Evolutionary conservation across 2,329 filamentous ascomycete genomes (phyloP), one percentile per base, ranked within the genome.

Genomic region (Pseudocercospora macadamiae): DNA sequence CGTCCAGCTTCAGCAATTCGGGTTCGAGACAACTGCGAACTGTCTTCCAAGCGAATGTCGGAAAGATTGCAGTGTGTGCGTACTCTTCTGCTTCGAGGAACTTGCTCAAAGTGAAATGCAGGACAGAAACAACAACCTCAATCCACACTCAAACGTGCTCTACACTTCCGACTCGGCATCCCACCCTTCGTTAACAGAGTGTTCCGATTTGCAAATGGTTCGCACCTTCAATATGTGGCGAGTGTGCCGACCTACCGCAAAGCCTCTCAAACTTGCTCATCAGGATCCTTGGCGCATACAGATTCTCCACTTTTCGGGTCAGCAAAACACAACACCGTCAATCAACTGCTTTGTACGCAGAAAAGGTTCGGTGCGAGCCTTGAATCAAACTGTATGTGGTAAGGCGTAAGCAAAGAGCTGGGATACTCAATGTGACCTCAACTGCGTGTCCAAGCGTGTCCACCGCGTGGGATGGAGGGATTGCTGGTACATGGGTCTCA

Each of bases 141-240:
- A 51, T 28, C 42, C 45, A 51, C 51, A 28, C 56, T 59, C 56
- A 55, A 59, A 59, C 34, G 23, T 55, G 56, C 57, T 49, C 57
- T 54, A 19, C 47, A 51, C 48, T 12, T 10, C 4, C 19, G 9
- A 21, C 36, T 32, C 23, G 14, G 51, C 56, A 55, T 44, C 25
- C 51, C 51, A 44, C 51, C 1, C 39, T 19, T 25, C 28, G 30
- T 25, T 12, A 32, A n/a, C n/a, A n/a, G n/a, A n/a, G n/a, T n/a
- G n/a, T 25, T 19, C 48, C 26, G 21, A 23, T 23, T 34, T 25
- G 21, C 42, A 16, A 28, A 9, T 16, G 7, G 23, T 7, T 10
- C 37, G 26, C 6, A 28, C 23, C 19, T 45, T 28, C 12, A 21
- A 37, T 25, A 16, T 30, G 19, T 5, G 4, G 42, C 28, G 44